Conservation (phyloP, 225 moss, liverwort and hornwort genomes). For the Rhytidiadelphus loreus region DNA sequence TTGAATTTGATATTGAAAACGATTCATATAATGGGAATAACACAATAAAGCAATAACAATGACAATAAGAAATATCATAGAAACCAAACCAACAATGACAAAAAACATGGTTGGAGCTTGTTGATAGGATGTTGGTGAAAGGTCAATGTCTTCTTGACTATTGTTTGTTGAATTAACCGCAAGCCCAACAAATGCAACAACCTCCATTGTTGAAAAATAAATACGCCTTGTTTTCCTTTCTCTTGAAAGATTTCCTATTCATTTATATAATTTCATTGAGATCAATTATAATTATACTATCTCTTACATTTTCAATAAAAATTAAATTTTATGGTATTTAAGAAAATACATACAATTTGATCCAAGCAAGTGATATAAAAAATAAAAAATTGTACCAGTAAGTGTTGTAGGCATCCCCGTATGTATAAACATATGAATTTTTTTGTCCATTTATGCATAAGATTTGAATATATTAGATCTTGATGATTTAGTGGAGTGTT, state of each 20-base stretch:
- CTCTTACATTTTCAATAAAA: not conserved
- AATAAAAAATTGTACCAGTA: not conserved
- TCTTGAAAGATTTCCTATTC: not conserved
- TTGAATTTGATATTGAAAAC: not conserved
- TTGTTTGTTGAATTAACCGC: not conserved
- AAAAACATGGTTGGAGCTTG: slow-evolving; percentile 31
- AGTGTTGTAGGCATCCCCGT: not conserved
- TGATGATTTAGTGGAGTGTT: not conserved
- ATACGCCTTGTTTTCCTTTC: not conserved
- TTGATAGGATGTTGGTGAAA: not conserved
- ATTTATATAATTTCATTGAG: not conserved
- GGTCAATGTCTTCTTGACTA: not conserved
- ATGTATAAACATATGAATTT: not conserved
- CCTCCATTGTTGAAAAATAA: not conserved
- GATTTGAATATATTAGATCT: not conserved
- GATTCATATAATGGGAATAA: slow-evolving; percentile 26
- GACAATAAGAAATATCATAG: slow-evolving; percentile 24
- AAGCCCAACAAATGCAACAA: not conserved
- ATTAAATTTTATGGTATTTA: not conserved
- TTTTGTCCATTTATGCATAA: not conserved
- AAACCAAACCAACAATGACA: slow-evolving; percentile 32
- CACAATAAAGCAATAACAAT: slow-evolving; percentile 16
- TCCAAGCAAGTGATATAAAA: not conserved
- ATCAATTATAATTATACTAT: too few species aligned
- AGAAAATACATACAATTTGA: not conserved